phyloP scores from a whole-genome alignment of 805 yeast species.

The Teunomyces stri region DNA sequence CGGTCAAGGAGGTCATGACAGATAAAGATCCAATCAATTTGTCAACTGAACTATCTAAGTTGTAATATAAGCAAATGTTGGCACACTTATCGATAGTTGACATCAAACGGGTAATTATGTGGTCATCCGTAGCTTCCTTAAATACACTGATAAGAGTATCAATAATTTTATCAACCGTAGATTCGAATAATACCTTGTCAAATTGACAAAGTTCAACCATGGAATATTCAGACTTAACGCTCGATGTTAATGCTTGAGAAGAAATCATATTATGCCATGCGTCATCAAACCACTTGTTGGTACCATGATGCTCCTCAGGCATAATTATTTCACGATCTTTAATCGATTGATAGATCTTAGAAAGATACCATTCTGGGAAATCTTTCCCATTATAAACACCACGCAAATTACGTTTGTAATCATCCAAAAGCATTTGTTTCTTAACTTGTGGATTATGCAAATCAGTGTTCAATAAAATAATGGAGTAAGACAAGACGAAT shows the following conservation, averaged over 20 bases:
- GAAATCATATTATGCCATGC: constrained; percentile 71
- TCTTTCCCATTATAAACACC: constrained; percentile 76
- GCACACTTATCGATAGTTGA: constrained; percentile 86
- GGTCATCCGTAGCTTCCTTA: constrained; percentile 87
- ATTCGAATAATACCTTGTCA: constrained; percentile 69
- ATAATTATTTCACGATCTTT: constrained; percentile 85
- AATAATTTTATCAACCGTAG: constrained; percentile 61
- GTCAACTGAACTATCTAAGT: constrained; percentile 56
- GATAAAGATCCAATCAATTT: constrained; percentile 64
- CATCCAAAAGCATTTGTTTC: constrained; percentile 83
- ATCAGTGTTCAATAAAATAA: constrained; percentile 93
- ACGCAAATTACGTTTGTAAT: constrained; percentile 73
- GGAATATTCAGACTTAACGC: constrained; percentile 15
- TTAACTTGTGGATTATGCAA: constrained; percentile 90
- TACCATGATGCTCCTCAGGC: constrained; percentile 97
- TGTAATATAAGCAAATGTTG: constrained; percentile 65
- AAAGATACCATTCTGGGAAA: constrained; percentile 83
- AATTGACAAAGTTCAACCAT: constrained; percentile 46
- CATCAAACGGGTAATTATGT: constrained; percentile 81
- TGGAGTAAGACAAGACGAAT: constrained; percentile 84
- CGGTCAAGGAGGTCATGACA: constrained; percentile 62
- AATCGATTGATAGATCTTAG: constrained; percentile 76
- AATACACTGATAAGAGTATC: constrained; percentile 75
- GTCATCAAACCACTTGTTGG: constrained; percentile 89
- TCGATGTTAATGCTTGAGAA: constrained; percentile 37